Evolutionary conservation across 164 flowering plant genomes (phyloP).

Genomic region (Umbellularia californica): DNA sequence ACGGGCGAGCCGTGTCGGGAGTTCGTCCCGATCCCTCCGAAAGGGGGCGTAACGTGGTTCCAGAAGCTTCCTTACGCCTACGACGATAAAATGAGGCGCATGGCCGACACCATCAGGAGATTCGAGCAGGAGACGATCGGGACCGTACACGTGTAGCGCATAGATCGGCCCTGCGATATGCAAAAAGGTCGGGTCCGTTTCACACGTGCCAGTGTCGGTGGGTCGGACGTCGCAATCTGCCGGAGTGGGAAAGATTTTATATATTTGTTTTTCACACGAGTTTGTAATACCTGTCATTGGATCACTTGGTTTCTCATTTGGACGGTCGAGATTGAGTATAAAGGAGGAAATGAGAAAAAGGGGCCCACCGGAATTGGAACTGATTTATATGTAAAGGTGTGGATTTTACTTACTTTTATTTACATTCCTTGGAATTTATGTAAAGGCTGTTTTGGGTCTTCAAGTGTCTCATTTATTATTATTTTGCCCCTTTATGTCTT

Average conservation of each 20-base stretch:
- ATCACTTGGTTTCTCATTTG: too few relatives aligned
- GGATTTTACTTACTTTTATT: slow-evolving; percentile 1
- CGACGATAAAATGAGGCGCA: slow-evolving; percentile 55
- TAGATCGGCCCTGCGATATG: background rate
- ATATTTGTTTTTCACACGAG: background rate
- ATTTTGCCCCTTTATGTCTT: too few relatives aligned
- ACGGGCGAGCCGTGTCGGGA: slow-evolving; percentile 54
- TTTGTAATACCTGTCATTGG: background rate
- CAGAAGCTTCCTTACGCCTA: slow-evolving; percentile 54
- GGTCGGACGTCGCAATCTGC: background rate
- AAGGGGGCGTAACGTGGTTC: slow-evolving; percentile 34
- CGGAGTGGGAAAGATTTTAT: background rate
- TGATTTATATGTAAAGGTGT: slow-evolving; percentile 6
- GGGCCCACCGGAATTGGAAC: background rate
- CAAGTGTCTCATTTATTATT: too few relatives aligned
- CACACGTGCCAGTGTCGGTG: background rate
- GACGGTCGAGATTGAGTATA: too few relatives aligned
- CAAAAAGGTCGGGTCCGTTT: background rate
- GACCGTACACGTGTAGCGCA: background rate
- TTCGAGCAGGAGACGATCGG: slow-evolving; percentile 44
- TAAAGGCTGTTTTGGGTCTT: background rate
- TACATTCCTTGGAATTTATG: background rate
- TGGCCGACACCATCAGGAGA: slow-evolving; percentile 42
- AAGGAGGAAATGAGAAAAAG: background rate
- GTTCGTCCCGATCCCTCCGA: slow-evolving; percentile 31